Evolutionary conservation across 352 stramenopile species (phyloP).

Genomic region (Thraustochytrium striatum): DNA sequence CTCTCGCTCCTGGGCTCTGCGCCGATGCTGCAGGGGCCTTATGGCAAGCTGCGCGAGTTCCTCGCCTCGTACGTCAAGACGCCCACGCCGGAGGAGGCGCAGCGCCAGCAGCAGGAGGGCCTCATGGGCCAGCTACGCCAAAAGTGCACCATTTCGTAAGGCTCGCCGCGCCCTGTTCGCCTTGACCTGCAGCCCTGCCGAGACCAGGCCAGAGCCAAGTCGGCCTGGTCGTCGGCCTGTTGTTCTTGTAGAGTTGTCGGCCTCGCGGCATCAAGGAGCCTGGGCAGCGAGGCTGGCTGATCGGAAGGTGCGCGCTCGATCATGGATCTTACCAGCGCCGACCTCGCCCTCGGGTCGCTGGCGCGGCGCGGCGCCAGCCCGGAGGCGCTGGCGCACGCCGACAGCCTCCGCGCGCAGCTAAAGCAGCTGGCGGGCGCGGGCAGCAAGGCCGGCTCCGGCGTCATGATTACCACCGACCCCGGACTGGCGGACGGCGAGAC

Average conservation of each 20-base stretch:
- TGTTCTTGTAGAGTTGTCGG: too few species aligned
- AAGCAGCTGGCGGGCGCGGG: not conserved
- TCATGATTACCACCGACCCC: too few species aligned
- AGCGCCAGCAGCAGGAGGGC: not conserved
- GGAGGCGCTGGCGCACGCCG: not conserved
- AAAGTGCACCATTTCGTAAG: not conserved
- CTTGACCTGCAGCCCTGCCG: too few species aligned
- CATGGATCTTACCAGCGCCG: slow-evolving; percentile 15
- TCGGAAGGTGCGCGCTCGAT: too few species aligned
- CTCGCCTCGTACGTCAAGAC: not conserved
- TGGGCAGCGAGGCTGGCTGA: too few species aligned
- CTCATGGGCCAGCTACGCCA: not conserved
- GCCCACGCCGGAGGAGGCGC: not conserved
- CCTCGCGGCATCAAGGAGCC: too few species aligned
- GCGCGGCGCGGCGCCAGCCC: not conserved
- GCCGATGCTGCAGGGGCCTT: not conserved
- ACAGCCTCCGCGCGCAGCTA: not conserved
- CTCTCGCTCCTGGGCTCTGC: too few species aligned
- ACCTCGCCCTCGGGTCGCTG: not conserved
- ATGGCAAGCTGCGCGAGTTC: not conserved
- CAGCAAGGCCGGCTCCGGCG: too few species aligned
- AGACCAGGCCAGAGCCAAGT: too few species aligned
- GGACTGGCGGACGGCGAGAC: not conserved
- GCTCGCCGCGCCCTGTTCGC: too few species aligned
- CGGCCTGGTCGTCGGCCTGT: too few species aligned